Conservation (phyloP, 768 basidiomycete species). For the Russula ochroleuca region DNA sequence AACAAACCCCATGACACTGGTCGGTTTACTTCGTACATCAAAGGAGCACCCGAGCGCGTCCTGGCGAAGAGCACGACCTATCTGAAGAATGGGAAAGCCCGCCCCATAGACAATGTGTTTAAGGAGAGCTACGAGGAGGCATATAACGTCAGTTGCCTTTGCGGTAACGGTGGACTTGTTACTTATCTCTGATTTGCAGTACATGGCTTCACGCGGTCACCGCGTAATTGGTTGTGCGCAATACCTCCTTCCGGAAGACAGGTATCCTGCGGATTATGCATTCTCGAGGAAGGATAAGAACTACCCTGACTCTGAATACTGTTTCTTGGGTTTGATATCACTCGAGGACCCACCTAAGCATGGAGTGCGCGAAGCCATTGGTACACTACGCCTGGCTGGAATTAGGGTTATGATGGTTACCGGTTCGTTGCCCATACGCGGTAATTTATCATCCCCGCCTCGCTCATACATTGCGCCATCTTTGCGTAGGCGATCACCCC, state of each 20-base stretch:
- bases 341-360: slow-evolving; percentile 70
- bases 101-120: slow-evolving; percentile 56
- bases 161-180: not conserved
- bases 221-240: slow-evolving; percentile 73
- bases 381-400: slow-evolving; percentile 62
- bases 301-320: slow-evolving; percentile 54
- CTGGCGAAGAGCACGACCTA: slow-evolving; percentile 59
- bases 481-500: slow-evolving; percentile 54
- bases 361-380: slow-evolving; percentile 67
- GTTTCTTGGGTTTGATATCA: slow-evolving; percentile 62
- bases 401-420: slow-evolving; percentile 80
- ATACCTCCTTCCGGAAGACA: slow-evolving; percentile 45
- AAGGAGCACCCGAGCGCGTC: slow-evolving; percentile 68
- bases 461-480: not conserved
- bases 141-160: slow-evolving; percentile 45
- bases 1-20: slow-evolving; percentile 52
- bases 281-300: slow-evolving; percentile 54
- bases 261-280: slow-evolving; percentile 44
- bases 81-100: slow-evolving; percentile 46
- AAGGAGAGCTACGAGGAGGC: slow-evolving; percentile 51
- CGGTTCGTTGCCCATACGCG: slow-evolving; percentile 35
- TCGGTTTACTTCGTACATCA: slow-evolving; percentile 52
- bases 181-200: slow-evolving; percentile 37
- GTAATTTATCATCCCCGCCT: not conserved
- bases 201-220: slow-evolving; percentile 74